Base-by-base conservation (phyloP, 345 rosid species). In the Firmiana major region DNA sequence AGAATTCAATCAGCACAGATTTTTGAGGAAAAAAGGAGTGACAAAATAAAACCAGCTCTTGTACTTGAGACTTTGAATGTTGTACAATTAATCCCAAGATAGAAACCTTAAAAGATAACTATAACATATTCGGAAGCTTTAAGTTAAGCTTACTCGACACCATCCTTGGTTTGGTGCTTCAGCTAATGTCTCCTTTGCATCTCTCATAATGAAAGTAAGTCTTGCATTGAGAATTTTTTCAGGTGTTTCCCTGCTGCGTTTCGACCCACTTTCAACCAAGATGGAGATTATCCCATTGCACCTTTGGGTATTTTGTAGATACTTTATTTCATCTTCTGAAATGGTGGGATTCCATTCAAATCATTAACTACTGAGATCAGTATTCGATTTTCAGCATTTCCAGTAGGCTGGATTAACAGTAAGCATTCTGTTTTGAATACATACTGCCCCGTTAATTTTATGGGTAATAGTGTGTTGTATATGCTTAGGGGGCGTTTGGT, bases 1-100 rank as follows among this genome's bases (percentile, higher is more conserved):
- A 36, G 88, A 88, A 57, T 88, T 88, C 79, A 81, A 78, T 83
- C 77, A 75, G 8, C 88, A 87, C 54, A 78, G 73, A 38, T 88
- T 85, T 82, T 67, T 92, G 64, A 82, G 82, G 75, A 74, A 70
- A 64, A 55, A 68, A 51, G 73, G 34, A 63, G 58, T 57, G 72
- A 8, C 26, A 74, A 46, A 62, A 17, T 42, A 68, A 26, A 22
- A 62, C 28, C 54, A 21, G 13, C 77, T 57, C 36, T 3, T 57
- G 46, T 65, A 12, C 43, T 74, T 48, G 13, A 31, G 42, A 26
- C 17, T 79, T 9, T 15, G 58, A 63, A 49, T 63, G 34, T 26
- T 26, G 45, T 49, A 73, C 36, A 19, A 21, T 51, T 64, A 16
- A 42, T 55, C 46, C 76, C 22, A 11, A 51, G 21, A n/a, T 42